Conservation (phyloP, 176 grass and related monocot species). For the Alopecurus myosuroides region DNA sequence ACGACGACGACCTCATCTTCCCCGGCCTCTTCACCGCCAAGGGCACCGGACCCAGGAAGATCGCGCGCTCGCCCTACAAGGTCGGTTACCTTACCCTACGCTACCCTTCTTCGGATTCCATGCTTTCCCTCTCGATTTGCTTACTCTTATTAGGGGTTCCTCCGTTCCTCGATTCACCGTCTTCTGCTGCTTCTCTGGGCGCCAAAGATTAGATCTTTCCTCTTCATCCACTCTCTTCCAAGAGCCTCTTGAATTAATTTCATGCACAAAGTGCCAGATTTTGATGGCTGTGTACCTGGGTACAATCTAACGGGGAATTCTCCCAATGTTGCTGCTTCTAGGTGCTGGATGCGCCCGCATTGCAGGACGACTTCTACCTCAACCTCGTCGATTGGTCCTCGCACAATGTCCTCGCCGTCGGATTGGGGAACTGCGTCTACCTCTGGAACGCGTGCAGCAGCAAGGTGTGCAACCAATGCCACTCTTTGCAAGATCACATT, state of each 20-base stretch:
- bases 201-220: not conserved
- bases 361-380: constrained; percentile 99
- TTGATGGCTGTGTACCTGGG: not conserved
- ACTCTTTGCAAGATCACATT: not conserved
- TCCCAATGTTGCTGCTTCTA: constrained; percentile 27
- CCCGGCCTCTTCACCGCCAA: constrained; percentile 41
- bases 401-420: constrained; percentile 88
- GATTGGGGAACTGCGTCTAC: constrained; percentile 91
- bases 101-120: not conserved
- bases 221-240: not conserved
- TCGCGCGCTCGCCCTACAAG: constrained; percentile 88
- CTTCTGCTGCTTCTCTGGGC: not conserved
- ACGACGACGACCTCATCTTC: constrained; percentile 56
- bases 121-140: constrained; percentile 2
- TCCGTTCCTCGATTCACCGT: constrained; percentile 7
- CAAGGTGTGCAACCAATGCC: constrained; percentile 42
- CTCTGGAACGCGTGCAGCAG: constrained; percentile 99
- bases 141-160: not conserved
- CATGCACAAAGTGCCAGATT: not conserved
- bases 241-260: not conserved
- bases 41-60: constrained; percentile 58
- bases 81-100: not conserved
- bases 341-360: constrained; percentile 92
- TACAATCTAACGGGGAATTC: not conserved
- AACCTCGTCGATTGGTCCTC: constrained; percentile 99